Percentiles rank a stretch among this genome's conserved stretches.
Conservation (phyloP, 108 stramenopile species). For the Cylindrotheca fusiformis region DNA sequence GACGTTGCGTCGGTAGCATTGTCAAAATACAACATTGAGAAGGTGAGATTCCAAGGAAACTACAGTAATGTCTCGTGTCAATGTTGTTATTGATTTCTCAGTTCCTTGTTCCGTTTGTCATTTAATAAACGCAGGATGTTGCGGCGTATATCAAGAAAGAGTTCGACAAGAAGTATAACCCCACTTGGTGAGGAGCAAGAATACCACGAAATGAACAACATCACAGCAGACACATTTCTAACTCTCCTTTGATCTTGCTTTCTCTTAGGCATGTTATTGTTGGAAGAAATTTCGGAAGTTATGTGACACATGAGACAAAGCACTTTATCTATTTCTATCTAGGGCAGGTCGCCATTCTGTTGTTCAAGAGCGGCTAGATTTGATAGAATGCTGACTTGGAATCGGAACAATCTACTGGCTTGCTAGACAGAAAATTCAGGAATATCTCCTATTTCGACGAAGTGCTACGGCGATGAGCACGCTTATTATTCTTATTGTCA, state of each 20-base stretch:
- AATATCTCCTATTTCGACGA: too few species aligned
- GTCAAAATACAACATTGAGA: constrained; percentile 99
- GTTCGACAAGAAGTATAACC: constrained; percentile 99
- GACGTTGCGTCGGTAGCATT: constrained; percentile 99
- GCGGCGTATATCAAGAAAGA: constrained; percentile 99
- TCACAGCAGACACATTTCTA: constrained; percentile 1
- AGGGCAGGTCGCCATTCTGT: constrained; percentile 97
- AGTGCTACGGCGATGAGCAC: too few species aligned
- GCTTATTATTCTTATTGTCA: too few species aligned
- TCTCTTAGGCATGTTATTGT: constrained; percentile 76
- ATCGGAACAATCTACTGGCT: too few species aligned
- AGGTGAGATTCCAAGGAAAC: constrained; percentile 61
- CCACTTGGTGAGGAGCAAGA: constrained; percentile 89
- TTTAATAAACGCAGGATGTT: too few species aligned
- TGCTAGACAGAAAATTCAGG: too few species aligned
- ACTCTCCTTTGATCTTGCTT: neutral
- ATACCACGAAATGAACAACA: neutral
- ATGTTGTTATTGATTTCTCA: constrained; percentile 2
- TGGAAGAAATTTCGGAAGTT: constrained; percentile 66
- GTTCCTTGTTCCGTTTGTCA: constrained; percentile 17
- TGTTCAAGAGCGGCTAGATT: constrained; percentile 99
- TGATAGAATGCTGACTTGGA: too few species aligned
- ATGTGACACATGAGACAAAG: constrained; percentile 93
- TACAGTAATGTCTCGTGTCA: neutral
- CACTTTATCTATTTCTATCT: constrained; percentile 99